Percentiles rank a stretch among this genome's conserved stretches.
Conservation (phyloP, 164 flowering plant genomes). For the Malania oleifera region DNA sequence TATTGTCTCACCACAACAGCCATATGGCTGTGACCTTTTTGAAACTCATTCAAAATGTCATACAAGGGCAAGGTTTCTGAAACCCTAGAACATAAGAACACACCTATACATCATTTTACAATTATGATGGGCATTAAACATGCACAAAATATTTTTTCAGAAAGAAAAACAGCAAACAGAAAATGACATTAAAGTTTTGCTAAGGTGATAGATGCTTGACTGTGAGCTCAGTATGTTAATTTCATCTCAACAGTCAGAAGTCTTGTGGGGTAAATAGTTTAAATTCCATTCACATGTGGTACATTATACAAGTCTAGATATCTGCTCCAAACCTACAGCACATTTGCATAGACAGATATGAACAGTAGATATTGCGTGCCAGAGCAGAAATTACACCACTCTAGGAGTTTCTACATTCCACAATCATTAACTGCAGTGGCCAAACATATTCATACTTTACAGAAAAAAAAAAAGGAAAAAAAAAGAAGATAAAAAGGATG, state of each 20-base stretch:
- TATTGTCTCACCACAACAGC: slow-evolving; percentile 73
- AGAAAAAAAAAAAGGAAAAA: too few species aligned
- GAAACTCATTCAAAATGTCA: slow-evolving; percentile 97
- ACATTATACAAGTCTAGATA: too few species aligned
- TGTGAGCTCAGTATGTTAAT: neutral
- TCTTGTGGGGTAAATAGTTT: too few species aligned
- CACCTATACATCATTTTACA: neutral
- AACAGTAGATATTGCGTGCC: too few species aligned
- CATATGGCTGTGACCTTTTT: slow-evolving; percentile 99
- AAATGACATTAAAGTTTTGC: neutral
- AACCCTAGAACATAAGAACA: slow-evolving; percentile 51
- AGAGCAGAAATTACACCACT: too few species aligned
- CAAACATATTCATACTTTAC: too few species aligned
- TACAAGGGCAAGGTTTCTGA: slow-evolving; percentile 76
- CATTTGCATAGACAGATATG: neutral
- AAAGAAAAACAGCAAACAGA: neutral
- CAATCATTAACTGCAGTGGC: too few species aligned
- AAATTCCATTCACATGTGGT: too few species aligned
- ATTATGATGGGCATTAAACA: neutral
- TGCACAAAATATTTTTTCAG: neutral
- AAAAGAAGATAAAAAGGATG: too few species aligned
- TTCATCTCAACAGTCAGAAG: neutral
- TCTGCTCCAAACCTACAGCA: neutral
- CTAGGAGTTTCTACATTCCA: too few species aligned
- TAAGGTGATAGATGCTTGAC: neutral